These are phyloP conservation scores for Annulohypoxylon maeteangense DNA, from an alignment of 495 filamentous ascomycete genomes.

Conservation along the genomic window DNA sequence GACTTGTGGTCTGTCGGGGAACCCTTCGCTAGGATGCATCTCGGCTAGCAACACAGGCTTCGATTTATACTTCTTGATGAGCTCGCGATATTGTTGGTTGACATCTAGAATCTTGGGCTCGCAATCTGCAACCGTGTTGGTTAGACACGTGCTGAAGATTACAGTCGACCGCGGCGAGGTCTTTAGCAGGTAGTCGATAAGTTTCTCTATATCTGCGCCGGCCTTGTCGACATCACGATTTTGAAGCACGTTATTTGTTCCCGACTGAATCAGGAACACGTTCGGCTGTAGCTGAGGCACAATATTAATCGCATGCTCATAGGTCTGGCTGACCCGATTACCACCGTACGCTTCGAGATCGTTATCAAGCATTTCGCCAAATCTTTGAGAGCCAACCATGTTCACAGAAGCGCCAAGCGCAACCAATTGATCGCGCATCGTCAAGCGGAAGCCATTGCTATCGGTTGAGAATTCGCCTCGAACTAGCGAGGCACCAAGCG, in stretches of 20 bases:
- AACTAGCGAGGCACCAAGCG: slow-evolving; percentile 68
- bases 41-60: slow-evolving; percentile 46
- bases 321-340: slow-evolving; percentile 51
- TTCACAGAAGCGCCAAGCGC: slow-evolving; percentile 45
- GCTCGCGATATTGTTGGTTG: slow-evolving; percentile 48
- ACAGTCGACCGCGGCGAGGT: slow-evolving; percentile 43
- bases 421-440: slow-evolving; percentile 52
- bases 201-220: slow-evolving; percentile 45
- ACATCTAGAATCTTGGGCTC: slow-evolving; percentile 51
- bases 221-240: slow-evolving; percentile 42
- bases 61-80: slow-evolving; percentile 41
- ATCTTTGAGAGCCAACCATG: slow-evolving; percentile 51
- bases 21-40: slow-evolving; percentile 45
- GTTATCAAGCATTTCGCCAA: slow-evolving; percentile 54
- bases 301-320: slow-evolving; percentile 45
- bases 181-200: slow-evolving; percentile 43
- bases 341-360: slow-evolving; percentile 52
- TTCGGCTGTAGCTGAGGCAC: slow-evolving; percentile 51
- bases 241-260: slow-evolving; percentile 55
- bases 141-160: slow-evolving; percentile 45
- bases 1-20: slow-evolving; percentile 31
- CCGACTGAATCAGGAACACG: slow-evolving; percentile 52
- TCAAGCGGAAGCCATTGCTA: slow-evolving; percentile 64
- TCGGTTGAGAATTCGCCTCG: slow-evolving; percentile 61
- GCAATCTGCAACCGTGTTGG: slow-evolving; percentile 49